Evolutionary conservation across 2,329 filamentous ascomycete genomes (phyloP).

Genomic region (Colletotrichum abscissum): DNA sequence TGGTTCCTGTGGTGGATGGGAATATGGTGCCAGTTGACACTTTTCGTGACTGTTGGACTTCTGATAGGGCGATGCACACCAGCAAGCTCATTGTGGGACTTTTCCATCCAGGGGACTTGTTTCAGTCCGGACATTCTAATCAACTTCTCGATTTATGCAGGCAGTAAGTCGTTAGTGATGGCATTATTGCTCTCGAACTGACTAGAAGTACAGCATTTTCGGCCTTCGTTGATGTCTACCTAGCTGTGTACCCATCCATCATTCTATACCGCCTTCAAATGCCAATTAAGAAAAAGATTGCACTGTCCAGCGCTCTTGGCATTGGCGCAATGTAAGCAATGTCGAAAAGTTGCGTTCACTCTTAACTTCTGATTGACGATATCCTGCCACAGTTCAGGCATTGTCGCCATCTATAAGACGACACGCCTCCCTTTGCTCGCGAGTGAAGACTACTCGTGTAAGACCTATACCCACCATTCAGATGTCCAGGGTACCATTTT

Average conservation of each 20-base stretch:
- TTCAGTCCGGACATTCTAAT: slow-evolving; percentile 48
- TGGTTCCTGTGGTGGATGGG: slow-evolving; percentile 51
- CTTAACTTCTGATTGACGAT: neutral
- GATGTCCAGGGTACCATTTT: no score
- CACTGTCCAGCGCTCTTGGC: slow-evolving; percentile 49
- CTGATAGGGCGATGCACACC: slow-evolving; percentile 56
- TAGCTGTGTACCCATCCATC: slow-evolving; percentile 53
- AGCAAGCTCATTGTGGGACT: slow-evolving; percentile 50
- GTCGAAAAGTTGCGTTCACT: slow-evolving; percentile 13
- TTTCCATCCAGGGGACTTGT: slow-evolving; percentile 48
- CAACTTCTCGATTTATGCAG: slow-evolving; percentile 51
- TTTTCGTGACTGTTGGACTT: slow-evolving; percentile 50
- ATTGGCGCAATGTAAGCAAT: slow-evolving; percentile 48
- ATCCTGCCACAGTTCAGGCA: slow-evolving; percentile 34
- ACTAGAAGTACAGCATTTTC: slow-evolving; percentile 43
- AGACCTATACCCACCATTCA: neutral
- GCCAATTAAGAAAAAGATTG: slow-evolving; percentile 53
- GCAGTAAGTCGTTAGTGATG: slow-evolving; percentile 42
- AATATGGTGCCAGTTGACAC: slow-evolving; percentile 42
- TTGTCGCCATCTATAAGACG: slow-evolving; percentile 48
- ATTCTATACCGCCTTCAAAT: slow-evolving; percentile 51
- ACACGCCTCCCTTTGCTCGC: slow-evolving; percentile 46
- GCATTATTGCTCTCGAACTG: accelerated
- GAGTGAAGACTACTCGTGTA: slow-evolving; percentile 41
- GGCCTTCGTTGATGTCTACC: slow-evolving; percentile 52